Conservation (phyloP, 2,329 filamentous ascomycete species). For the Arthrobotrys iridis region DNA sequence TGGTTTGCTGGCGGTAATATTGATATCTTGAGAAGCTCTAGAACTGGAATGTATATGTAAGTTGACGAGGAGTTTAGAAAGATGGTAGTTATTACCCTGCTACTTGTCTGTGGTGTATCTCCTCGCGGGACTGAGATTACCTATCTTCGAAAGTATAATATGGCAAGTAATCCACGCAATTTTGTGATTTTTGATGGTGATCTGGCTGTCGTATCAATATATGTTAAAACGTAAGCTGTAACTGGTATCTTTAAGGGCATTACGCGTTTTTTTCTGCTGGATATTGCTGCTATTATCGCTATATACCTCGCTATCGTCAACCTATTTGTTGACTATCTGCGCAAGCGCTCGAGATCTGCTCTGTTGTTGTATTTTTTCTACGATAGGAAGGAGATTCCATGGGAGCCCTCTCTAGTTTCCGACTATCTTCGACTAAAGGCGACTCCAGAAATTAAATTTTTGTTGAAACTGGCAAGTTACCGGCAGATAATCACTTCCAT, state of each 20-base stretch:
- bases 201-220: background rate
- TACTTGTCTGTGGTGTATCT: background rate
- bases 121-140: background rate
- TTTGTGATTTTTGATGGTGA: slow-evolving; percentile 2
- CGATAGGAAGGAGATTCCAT: background rate
- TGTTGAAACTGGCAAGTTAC: background rate
- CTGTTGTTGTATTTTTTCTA: background rate
- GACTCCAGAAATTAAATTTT: background rate
- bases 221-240: background rate
- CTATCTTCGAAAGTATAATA: background rate
- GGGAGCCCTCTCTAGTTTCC: background rate
- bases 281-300: background rate
- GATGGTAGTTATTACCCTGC: background rate
- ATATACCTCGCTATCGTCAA: background rate
- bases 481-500: slow-evolving; percentile 1
- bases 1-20: background rate
- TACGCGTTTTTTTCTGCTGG: background rate
- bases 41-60: background rate
- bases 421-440: background rate
- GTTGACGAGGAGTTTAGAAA: background rate
- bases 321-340: background rate
- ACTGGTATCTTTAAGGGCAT: background rate
- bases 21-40: background rate
- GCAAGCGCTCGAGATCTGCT: background rate
- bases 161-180: background rate